Evolutionary conservation across 495 filamentous ascomycete species (phyloP).

Genomic region (Daldinia bambusicola): DNA sequence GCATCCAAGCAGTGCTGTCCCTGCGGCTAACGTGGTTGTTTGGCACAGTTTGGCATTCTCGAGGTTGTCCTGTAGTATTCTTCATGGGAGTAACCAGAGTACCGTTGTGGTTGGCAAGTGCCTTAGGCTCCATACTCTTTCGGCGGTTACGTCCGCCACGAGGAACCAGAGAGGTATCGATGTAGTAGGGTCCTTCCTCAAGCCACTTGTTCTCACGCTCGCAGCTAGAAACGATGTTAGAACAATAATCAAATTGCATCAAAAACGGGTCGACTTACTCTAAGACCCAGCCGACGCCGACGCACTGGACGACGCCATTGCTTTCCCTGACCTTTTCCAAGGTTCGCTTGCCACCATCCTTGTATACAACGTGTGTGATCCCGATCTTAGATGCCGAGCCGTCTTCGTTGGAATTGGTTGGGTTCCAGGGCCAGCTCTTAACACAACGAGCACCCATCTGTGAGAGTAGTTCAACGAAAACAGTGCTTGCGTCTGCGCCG

Average conservation of each 20-base stretch:
- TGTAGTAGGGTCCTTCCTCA: constrained; percentile 72
- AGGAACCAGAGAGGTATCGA: constrained; percentile 76
- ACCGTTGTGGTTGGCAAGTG: constrained; percentile 77
- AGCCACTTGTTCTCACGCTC: constrained; percentile 82
- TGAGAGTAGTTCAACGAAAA: constrained; percentile 82
- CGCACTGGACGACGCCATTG: constrained; percentile 79
- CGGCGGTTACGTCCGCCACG: constrained; percentile 80
- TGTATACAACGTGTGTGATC: constrained; percentile 95
- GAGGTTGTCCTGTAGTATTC: constrained; percentile 42
- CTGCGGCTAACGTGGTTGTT: constrained; percentile 59
- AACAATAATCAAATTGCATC: constrained; percentile 9
- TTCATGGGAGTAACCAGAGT: constrained; percentile 63
- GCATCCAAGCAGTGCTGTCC: constrained; percentile 63
- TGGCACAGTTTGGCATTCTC: constrained; percentile 56
- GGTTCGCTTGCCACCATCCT: constrained; percentile 88
- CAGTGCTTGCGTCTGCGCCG: constrained; percentile 83
- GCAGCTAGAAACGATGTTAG: constrained; percentile 64
- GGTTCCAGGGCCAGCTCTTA: constrained; percentile 88
- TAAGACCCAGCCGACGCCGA: constrained; percentile 88
- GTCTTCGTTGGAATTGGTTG: constrained; percentile 51
- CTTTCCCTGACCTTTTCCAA: constrained; percentile 85
- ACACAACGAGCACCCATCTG: constrained; percentile 89
- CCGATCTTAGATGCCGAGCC: constrained; percentile 68
- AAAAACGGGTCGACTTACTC: constrained; percentile 67
- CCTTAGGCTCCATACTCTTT: constrained; percentile 91